phyloP scores from a whole-genome alignment of 495 filamentous ascomycete genomes.

The Penicillium flavigenum region DNA sequence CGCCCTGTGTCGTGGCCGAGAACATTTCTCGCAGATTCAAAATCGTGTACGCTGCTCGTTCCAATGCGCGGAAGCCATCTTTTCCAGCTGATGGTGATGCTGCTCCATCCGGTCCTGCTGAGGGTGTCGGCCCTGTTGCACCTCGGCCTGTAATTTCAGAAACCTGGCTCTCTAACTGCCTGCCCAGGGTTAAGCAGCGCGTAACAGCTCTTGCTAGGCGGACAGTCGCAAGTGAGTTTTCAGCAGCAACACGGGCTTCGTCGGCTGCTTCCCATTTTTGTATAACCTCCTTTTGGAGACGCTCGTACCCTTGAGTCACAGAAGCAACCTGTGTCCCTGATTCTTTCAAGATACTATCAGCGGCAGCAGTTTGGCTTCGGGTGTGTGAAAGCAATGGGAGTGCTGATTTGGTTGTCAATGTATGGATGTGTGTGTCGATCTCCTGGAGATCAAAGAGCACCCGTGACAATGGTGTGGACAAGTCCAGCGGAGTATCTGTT shows the following conservation, averaged over 20 bases:
- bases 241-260: conserved; percentile 68
- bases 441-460: conserved; percentile 98
- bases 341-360: conserved; percentile 64
- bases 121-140: conserved; percentile 14
- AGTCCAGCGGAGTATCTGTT: conserved; percentile 83
- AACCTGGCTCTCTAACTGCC: conserved; percentile 84
- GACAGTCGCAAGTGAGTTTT: conserved; percentile 75
- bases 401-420: conserved; percentile 79
- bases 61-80: conserved; percentile 74
- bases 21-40: conserved; percentile 72
- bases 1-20: conserved; percentile 56
- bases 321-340: conserved; percentile 72
- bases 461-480: conserved; percentile 87
- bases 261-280: conserved; percentile 79
- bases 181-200: conserved; percentile 71
- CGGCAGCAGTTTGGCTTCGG: conserved; percentile 65
- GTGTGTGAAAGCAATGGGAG: conserved; percentile 81
- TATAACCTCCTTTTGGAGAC: conserved; percentile 79
- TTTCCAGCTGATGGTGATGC: conserved; percentile 36
- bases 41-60: conserved; percentile 75
- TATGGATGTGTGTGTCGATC: conserved; percentile 92
- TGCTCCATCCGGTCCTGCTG: conserved; percentile 25
- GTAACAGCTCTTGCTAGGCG: conserved; percentile 71
- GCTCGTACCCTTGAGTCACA: conserved; percentile 78
- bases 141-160: conserved; percentile 56